Conservation (phyloP, 2,329 filamentous ascomycete species). For the Diplodia seriata region DNA sequence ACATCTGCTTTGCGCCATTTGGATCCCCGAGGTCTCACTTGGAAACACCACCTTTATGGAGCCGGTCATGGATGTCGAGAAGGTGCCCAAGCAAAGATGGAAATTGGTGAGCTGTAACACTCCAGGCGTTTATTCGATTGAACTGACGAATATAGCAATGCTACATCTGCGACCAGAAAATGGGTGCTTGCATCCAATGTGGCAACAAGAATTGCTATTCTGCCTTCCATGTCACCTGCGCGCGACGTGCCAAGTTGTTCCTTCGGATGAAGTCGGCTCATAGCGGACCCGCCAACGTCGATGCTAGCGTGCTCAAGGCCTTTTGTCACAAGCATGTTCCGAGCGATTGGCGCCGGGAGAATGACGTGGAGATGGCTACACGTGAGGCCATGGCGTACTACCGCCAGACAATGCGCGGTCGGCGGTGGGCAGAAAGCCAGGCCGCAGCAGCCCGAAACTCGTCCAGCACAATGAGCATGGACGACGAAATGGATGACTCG, state of each 20-base stretch:
- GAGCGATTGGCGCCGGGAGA: conserved; percentile 83
- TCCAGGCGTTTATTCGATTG: background rate
- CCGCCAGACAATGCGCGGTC: conserved; percentile 84
- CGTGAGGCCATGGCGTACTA: conserved; percentile 88
- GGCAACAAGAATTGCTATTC: conserved; percentile 97
- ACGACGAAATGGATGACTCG: conserved; percentile 59
- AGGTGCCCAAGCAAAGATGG: conserved; percentile 94
- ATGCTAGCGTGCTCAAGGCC: conserved; percentile 85
- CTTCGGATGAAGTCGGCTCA: conserved; percentile 96
- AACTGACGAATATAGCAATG: conserved; percentile 62
- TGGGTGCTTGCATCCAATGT: conserved; percentile 98
- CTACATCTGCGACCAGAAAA: conserved; percentile 96
- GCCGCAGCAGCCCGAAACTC: conserved; percentile 64
- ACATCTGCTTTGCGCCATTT: conserved; percentile 94
- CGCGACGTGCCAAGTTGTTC: conserved; percentile 83
- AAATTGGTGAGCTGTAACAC: conserved; percentile 63
- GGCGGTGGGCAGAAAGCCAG: conserved; percentile 91
- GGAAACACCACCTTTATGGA: conserved; percentile 98
- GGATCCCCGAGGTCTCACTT: conserved; percentile 96
- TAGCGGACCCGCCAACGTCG: conserved; percentile 77
- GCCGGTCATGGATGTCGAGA: conserved; percentile 96
- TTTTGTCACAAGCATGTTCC: conserved; percentile 97
- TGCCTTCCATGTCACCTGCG: conserved; percentile 97
- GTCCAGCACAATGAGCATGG: conserved; percentile 50
- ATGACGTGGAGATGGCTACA: conserved; percentile 80